Evolutionary conservation across 202 grass and related monocot genomes (phyloP).

Genomic region (Setaria italica): DNA sequence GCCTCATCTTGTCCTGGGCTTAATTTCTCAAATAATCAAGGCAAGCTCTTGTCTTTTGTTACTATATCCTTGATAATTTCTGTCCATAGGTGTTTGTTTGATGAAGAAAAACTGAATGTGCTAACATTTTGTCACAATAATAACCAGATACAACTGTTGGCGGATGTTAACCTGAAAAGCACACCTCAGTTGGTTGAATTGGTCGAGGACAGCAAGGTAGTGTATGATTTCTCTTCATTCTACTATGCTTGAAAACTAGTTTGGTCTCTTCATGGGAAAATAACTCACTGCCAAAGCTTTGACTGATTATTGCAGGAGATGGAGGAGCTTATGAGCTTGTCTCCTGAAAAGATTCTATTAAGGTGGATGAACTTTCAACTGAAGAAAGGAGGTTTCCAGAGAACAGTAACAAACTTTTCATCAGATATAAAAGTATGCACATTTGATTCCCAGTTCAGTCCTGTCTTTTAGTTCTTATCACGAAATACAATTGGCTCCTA

Average conservation of each 20-base stretch:
- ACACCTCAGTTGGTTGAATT: conserved; percentile 94
- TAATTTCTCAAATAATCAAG: conserved; percentile 99
- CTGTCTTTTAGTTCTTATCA: conserved; percentile 11
- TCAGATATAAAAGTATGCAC: conserved; percentile 86
- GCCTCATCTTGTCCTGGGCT: conserved; percentile 90
- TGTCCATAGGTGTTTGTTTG: conserved; percentile 24
- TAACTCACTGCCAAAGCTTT: conserved; percentile 18
- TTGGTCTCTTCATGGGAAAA: conserved; percentile 2
- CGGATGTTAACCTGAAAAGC: conserved; percentile 91
- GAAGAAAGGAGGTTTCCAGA: conserved; percentile 79
- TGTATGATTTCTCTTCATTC: conserved; percentile 28
- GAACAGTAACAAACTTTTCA: conserved; percentile 81
- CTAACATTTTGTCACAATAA: conserved; percentile 32
- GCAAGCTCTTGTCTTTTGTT: conserved; percentile 42
- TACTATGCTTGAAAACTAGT: conserved; percentile 24
- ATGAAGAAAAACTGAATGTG: conserved; percentile 18
- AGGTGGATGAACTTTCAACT: conserved; percentile 99
- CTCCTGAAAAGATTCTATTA: conserved; percentile 95
- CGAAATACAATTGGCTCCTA: background rate
- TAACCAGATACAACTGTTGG: conserved; percentile 91
- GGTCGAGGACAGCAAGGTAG: conserved; percentile 80
- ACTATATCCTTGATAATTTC: conserved; percentile 28
- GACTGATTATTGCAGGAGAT: conserved; percentile 62
- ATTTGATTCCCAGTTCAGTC: conserved; percentile 28
- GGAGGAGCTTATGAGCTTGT: conserved; percentile 87